These are phyloP conservation scores for Sporothrix luriei DNA, from an alignment of 2,329 filamentous ascomycete genomes.

Conservation along the genomic window DNA sequence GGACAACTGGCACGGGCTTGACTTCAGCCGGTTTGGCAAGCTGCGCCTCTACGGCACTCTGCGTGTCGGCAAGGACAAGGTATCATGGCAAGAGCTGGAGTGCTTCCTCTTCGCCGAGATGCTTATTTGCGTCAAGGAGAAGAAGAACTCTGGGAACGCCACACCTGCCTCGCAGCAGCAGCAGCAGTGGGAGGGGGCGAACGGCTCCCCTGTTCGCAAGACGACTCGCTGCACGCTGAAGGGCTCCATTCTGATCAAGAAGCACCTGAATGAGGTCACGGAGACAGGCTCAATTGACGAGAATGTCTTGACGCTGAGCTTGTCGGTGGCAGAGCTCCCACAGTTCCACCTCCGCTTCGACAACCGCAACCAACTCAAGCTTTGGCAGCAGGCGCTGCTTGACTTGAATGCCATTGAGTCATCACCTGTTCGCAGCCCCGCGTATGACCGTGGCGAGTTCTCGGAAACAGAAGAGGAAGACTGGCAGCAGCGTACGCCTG, in stretches of 20 bases:
- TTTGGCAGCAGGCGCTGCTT: slow-evolving; percentile 84
- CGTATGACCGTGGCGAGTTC: slow-evolving; percentile 74
- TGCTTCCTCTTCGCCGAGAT: slow-evolving; percentile 98
- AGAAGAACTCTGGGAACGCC: slow-evolving; percentile 62
- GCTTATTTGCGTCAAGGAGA: slow-evolving; percentile 99
- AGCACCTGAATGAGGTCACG: slow-evolving; percentile 85
- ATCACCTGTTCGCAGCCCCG: slow-evolving; percentile 66
- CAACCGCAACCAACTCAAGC: slow-evolving; percentile 78
- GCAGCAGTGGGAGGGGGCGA: slow-evolving; percentile 68
- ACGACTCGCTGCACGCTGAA: slow-evolving; percentile 83
- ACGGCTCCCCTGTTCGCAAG: slow-evolving; percentile 56
- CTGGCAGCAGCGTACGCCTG: slow-evolving; percentile 59
- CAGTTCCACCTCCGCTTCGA: slow-evolving; percentile 92
- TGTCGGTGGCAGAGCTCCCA: slow-evolving; percentile 89
- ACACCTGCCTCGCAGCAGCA: slow-evolving; percentile 43
- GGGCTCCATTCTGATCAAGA: slow-evolving; percentile 97
- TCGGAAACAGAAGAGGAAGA: slow-evolving; percentile 91
- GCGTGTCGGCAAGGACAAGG: slow-evolving; percentile 91
- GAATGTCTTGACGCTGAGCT: slow-evolving; percentile 80
- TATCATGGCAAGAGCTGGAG: slow-evolving; percentile 96
- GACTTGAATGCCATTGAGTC: slow-evolving; percentile 76
- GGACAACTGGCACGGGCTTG: slow-evolving; percentile 96
- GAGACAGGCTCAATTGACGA: slow-evolving; percentile 74
- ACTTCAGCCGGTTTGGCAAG: slow-evolving; percentile 91
- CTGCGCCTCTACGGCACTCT: slow-evolving; percentile 86